Percentiles rank a stretch among this genome's conserved stretches.
Evolutionary conservation across 2,329 filamentous ascomycete species (phyloP).

Genomic region (Alternaria tenuissima): DNA sequence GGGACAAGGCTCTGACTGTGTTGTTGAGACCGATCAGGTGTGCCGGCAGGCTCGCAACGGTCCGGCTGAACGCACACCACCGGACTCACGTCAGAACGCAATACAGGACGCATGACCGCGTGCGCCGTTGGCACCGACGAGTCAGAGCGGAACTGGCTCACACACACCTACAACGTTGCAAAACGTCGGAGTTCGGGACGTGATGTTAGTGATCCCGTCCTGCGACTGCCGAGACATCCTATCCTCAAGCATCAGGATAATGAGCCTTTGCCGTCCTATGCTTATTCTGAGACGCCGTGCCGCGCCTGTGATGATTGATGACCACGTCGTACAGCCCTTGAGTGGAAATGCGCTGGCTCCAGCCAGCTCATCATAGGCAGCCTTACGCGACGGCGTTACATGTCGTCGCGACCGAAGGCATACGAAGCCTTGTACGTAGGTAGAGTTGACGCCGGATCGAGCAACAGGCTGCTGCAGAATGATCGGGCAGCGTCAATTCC

Average conservation of each 20-base stretch:
- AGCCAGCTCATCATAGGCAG: slow-evolving; percentile 33
- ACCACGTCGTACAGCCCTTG: slow-evolving; percentile 33
- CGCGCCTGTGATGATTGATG: slow-evolving; percentile 8
- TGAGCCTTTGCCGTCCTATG: slow-evolving; percentile 17
- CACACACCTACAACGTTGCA: slow-evolving; percentile 3
- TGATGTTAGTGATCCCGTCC: slow-evolving; percentile 18
- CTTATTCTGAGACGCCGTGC: slow-evolving; percentile 15
- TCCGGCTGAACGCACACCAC: slow-evolving; percentile 3
- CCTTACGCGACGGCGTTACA: slow-evolving; percentile 25
- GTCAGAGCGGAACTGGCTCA: slow-evolving; percentile 11
- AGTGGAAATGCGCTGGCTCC: slow-evolving; percentile 42
- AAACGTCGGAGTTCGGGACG: slow-evolving; percentile 8
- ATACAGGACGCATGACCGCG: slow-evolving; percentile 6
- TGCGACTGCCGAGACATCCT: slow-evolving; percentile 19
- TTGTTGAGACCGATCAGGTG: slow-evolving; percentile 11
- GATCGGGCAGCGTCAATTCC: slow-evolving; percentile 35
- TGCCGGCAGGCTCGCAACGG: slow-evolving; percentile 8
- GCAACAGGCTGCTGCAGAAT: slow-evolving; percentile 15
- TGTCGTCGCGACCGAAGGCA: slow-evolving; percentile 12
- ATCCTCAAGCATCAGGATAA: slow-evolving; percentile 13
- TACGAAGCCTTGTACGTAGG: not conserved
- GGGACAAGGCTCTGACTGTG: slow-evolving; percentile 1
- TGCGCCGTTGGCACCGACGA: slow-evolving; percentile 9
- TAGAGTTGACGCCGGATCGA: slow-evolving; percentile 23
- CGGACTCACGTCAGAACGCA: slow-evolving; percentile 6